Conservation (phyloP, 2,329 filamentous ascomycete genomes). For the Chaetomium globosum region DNA sequence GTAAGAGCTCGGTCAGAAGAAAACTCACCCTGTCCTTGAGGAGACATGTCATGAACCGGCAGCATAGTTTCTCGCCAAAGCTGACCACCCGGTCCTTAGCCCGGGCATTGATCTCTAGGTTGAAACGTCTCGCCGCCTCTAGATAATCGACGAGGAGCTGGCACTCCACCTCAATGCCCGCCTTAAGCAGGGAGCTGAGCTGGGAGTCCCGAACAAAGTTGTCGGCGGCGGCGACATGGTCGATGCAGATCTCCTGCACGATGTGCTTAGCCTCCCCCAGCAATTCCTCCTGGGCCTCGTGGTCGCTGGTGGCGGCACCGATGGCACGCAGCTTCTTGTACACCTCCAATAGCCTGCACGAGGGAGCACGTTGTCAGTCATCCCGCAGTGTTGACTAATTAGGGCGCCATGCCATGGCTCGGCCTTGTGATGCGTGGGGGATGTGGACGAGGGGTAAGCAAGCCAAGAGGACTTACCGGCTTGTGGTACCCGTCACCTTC, state of each 20-base stretch:
- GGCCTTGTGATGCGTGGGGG: conserved; percentile 24
- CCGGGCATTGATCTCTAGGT: conserved; percentile 74
- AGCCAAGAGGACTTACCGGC: conserved; percentile 67
- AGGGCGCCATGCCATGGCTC: conserved; percentile 7
- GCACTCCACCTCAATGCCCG: conserved; percentile 77
- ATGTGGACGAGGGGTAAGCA: conserved; percentile 13
- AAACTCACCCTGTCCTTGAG: conserved; percentile 68
- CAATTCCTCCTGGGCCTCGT: conserved; percentile 56
- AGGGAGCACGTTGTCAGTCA: conserved; percentile 29
- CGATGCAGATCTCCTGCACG: conserved; percentile 77
- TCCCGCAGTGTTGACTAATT: conserved; percentile 32
- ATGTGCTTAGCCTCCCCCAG: conserved; percentile 69
- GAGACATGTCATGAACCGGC: conserved; percentile 83
- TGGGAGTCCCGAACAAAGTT: conserved; percentile 60
- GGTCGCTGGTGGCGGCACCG: conserved; percentile 55
- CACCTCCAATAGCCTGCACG: conserved; percentile 59
- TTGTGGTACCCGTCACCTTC: conserved; percentile 93
- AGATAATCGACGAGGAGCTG: conserved; percentile 75
- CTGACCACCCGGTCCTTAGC: conserved; percentile 88
- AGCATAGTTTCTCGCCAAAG: conserved; percentile 94
- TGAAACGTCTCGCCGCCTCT: conserved; percentile 64
- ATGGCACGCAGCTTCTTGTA: conserved; percentile 60
- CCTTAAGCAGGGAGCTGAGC: conserved; percentile 61
- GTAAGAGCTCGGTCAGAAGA: background rate
- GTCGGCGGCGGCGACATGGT: conserved; percentile 76